These are phyloP conservation scores for Fallopia convolvulus DNA, from an alignment of 148 eudicot genomes.

Conservation along the genomic window DNA sequence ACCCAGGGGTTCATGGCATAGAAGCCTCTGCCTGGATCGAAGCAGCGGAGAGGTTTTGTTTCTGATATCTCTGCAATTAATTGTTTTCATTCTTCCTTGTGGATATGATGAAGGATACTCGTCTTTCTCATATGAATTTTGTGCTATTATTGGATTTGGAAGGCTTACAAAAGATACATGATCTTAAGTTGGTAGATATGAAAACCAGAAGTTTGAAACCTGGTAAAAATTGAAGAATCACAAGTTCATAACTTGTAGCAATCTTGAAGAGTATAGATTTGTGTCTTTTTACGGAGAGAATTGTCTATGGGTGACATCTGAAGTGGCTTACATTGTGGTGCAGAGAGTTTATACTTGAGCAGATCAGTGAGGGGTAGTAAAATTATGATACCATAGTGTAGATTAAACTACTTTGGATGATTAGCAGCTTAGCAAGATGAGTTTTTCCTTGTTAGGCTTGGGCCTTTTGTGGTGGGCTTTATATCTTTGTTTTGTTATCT, in stretches of 20 bases:
- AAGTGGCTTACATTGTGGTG: not conserved
- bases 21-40: constrained; percentile 40
- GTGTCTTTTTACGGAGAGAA: not conserved
- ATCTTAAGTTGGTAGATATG: not conserved
- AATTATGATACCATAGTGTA: no score
- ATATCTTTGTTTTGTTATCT: no score
- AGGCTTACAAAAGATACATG: not conserved
- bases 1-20: constrained; percentile 74
- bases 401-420: not conserved
- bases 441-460: not conserved
- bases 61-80: not conserved
- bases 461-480: no score
- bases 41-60: constrained; percentile 49
- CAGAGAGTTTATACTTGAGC: not conserved
- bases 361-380: not conserved
- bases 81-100: not conserved
- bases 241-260: not conserved
- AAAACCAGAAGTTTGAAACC: not conserved
- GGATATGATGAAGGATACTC: not conserved
- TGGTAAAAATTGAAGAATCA: not conserved
- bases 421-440: not conserved
- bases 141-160: not conserved
- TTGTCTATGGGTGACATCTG: not conserved
- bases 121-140: no score
- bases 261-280: not conserved